Evolutionary conservation across 306 rosid genomes (phyloP), one percentile per base, ranked within the genome.

Genomic region (Gleditsia sinensis): DNA sequence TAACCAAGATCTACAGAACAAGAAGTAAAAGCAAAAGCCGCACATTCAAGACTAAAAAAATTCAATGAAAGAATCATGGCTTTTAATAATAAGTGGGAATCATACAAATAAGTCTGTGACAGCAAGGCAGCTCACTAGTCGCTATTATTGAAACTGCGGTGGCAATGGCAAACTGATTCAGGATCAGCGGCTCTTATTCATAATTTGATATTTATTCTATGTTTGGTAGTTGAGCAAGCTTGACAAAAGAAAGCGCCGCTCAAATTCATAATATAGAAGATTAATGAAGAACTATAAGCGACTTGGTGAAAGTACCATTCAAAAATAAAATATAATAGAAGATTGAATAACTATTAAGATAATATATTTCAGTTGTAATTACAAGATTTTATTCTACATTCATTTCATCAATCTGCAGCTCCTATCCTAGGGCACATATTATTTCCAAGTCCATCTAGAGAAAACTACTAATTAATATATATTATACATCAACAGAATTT

Each of bases 71-170:
- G 37, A 73, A 42, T 55, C 3, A 55, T 5, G 55, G 46, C 40
- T 80, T 70, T 43, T 25, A 50, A 30, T 34, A 80, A 69, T 20
- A 61, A 23, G 60, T 2, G 67, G 50, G 62, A 69, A 80, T 42
- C 24, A n/a, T 27, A 60, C 1, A 51, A 23, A 12, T 16, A 67
- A 39, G 21, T 30, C 37, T n/a, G 21, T 60, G 63, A 49, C 46
- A 60, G 33, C 54, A 67, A 39, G 19, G 50, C 54, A 19, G 53
- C 64, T 37, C 57, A 27, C 30, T 25, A 14, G 63, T 59, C 60
- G 24, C 34, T 54, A 7, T 17, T 28, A 66, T 28, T 27, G 51
- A 69, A 61, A 43, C 19, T 61, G 68, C 12, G 14, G 39, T 24
- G 61, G 36, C 50, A 70, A 28, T 21, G 51, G 51, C 42, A 66